phyloP scores from a whole-genome alignment of 768 basidiomycete species.

The Lentinula aciculospora region DNA sequence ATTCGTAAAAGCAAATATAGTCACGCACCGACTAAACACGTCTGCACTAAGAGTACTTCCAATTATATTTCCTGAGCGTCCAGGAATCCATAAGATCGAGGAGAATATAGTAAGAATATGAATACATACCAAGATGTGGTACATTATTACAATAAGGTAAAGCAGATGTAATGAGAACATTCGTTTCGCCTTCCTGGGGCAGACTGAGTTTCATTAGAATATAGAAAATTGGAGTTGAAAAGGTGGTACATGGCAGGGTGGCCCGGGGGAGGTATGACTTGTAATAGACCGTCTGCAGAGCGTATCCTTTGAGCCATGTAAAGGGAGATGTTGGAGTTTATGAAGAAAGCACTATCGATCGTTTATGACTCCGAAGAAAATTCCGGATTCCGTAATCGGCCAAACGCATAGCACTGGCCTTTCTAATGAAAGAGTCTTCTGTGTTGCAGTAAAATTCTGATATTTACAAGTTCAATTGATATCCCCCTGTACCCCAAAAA shows the following conservation, averaged over 20 bases:
- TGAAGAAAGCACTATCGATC: no score
- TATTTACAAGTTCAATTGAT: no score
- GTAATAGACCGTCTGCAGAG: slow-evolving; percentile 41
- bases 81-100: slow-evolving; percentile 8
- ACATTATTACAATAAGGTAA: slow-evolving; percentile 97
- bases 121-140: slow-evolving; percentile 77
- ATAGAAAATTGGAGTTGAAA: slow-evolving; percentile 10
- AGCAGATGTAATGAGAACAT: slow-evolving; percentile 91
- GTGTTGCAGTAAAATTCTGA: no score
- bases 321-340: not conserved
- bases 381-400: no score
- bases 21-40: slow-evolving; percentile 83
- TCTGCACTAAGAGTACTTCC: slow-evolving; percentile 97
- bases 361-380: no score
- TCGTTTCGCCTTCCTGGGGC: slow-evolving; percentile 82
- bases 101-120: not conserved
- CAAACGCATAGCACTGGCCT: no score
- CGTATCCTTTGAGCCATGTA: slow-evolving; percentile 54
- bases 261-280: slow-evolving; percentile 48
- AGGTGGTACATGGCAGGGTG: slow-evolving; percentile 36
- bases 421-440: no score
- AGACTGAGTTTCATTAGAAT: slow-evolving; percentile 26
- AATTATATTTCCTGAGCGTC: slow-evolving; percentile 70
- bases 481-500: no score
- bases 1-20: no score